Evolutionary conservation across 345 rosid species (phyloP), one percentile per base, ranked within the genome.

Genomic region (Melastoma malabathricum): DNA sequence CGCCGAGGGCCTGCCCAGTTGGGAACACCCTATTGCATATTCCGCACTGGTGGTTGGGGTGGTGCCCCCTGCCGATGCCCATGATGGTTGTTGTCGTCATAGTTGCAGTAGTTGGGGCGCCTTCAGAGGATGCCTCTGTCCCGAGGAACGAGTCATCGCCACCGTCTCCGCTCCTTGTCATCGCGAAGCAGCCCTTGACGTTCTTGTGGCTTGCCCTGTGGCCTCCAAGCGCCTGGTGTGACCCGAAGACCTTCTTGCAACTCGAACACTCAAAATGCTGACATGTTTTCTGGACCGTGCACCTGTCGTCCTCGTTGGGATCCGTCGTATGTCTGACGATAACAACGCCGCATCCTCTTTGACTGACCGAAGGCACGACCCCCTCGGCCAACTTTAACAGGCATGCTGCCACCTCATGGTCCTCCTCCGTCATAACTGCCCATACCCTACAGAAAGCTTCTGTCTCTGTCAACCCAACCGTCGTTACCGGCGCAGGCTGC

Each of bases 201-300:
- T 82, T 82, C 76, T 82, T 86, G 64, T 84, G 96, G 61, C 81
- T 82, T 0, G 94, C 98, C 68, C 92, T 68, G 55, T 83, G 96
- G 3, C 98, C 87, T 10, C 98, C 98, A 2, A 90, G 64, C 15
- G 95, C 96, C 64, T 84, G 98, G 64, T 76, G 95, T 4, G 96
- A 78, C 46, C 82, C 81, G 9, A 82, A 86, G 58, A 80, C 96
- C 72, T 80, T 82, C 72, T 81, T 84, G 67, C 98, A 86, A 51
- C 83, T 81, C 4, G 81, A 79, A 58, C 93, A 84, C 72, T 80
- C 87, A 22, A 84, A 82, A 51, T 69, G 62, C 15, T 34, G 41
- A 8, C 12, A 34, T 12, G 41, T 34, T 12, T 10, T 34, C 41
- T 10, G 41, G 12, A 34, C 12, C 12, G 10, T 12, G 12, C 41